These are phyloP conservation scores for Decorospora gaudefroyi DNA, from an alignment of 2,329 filamentous ascomycete species.

Conservation along the genomic window DNA sequence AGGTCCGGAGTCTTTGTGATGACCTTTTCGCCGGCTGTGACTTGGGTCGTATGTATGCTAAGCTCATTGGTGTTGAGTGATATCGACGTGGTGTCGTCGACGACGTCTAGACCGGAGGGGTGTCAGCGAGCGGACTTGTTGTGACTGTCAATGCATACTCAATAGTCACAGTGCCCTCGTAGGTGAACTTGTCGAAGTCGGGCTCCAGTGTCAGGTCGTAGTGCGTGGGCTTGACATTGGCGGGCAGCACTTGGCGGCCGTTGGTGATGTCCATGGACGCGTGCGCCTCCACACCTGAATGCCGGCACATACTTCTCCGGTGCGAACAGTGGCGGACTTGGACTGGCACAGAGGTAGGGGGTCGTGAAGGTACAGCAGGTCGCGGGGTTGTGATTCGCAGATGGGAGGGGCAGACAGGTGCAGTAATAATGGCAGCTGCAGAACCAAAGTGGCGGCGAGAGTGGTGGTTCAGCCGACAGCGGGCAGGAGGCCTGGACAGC, in stretches of 20 bases:
- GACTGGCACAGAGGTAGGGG: slow-evolving; percentile 28
- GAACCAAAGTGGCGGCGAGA: too few species aligned
- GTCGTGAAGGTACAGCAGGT: slow-evolving; percentile 22
- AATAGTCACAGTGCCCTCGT: slow-evolving; percentile 81
- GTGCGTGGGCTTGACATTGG: slow-evolving; percentile 88
- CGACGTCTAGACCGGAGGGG: slow-evolving; percentile 69
- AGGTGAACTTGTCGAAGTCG: slow-evolving; percentile 84
- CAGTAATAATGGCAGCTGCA: too few species aligned
- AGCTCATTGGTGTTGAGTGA: slow-evolving; percentile 87
- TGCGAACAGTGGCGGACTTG: slow-evolving; percentile 71
- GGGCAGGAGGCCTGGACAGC: slow-evolving; percentile 21
- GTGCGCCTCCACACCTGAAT: slow-evolving; percentile 60
- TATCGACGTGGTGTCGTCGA: slow-evolving; percentile 81
- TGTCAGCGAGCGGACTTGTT: slow-evolving; percentile 25
- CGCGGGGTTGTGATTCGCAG: slow-evolving; percentile 32
- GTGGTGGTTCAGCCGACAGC: slow-evolving; percentile 27
- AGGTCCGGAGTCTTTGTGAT: slow-evolving; percentile 68
- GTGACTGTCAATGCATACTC: slow-evolving; percentile 58
- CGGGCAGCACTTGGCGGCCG: slow-evolving; percentile 82
- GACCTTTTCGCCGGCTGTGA: slow-evolving; percentile 64
- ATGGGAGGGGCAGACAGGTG: too few species aligned
- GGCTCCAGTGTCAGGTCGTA: slow-evolving; percentile 93
- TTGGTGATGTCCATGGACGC: slow-evolving; percentile 64
- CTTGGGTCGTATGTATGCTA: slow-evolving; percentile 74
- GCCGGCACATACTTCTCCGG: slow-evolving; percentile 74